Evolutionary conservation across 179 eudicot species (phyloP).

Genomic region (Beta macrorhiza): DNA sequence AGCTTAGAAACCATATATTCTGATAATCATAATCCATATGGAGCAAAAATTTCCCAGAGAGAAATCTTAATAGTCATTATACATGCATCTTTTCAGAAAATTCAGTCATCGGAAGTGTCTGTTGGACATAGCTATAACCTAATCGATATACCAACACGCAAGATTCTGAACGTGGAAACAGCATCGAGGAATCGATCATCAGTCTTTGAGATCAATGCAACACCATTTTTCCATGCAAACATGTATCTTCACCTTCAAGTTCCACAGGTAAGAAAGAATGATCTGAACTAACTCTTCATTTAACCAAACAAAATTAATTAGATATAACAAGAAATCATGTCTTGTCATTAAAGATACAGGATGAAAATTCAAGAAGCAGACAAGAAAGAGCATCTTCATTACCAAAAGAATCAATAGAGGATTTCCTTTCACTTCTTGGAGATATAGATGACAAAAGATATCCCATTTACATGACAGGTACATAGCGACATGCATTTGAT

Average conservation of each 20-base stretch:
- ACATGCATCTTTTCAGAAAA: slow-evolving; percentile 47
- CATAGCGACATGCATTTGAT: neutral
- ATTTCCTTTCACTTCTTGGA: slow-evolving; percentile 68
- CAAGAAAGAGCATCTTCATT: slow-evolving; percentile 63
- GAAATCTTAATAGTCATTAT: neutral
- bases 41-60: neutral
- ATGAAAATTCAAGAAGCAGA: slow-evolving; percentile 71
- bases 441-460: slow-evolving; percentile 54
- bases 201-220: slow-evolving; percentile 44
- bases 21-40: neutral
- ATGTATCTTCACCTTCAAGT: slow-evolving; percentile 89
- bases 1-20: neutral
- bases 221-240: slow-evolving; percentile 86
- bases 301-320: neutral
- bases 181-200: slow-evolving; percentile 67
- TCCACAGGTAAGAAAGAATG: slow-evolving; percentile 49
- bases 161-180: slow-evolving; percentile 77
- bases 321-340: slow-evolving; percentile 4
- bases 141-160: slow-evolving; percentile 47
- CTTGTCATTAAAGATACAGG: slow-evolving; percentile 44
- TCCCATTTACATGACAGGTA: slow-evolving; percentile 92
- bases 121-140: slow-evolving; percentile 90
- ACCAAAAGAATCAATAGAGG: slow-evolving; percentile 55
- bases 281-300: slow-evolving; percentile 6
- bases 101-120: slow-evolving; percentile 59